phyloP scores from a whole-genome alignment of 2,329 filamentous ascomycete species.

The Pseudogymnoascus sp. region DNA sequence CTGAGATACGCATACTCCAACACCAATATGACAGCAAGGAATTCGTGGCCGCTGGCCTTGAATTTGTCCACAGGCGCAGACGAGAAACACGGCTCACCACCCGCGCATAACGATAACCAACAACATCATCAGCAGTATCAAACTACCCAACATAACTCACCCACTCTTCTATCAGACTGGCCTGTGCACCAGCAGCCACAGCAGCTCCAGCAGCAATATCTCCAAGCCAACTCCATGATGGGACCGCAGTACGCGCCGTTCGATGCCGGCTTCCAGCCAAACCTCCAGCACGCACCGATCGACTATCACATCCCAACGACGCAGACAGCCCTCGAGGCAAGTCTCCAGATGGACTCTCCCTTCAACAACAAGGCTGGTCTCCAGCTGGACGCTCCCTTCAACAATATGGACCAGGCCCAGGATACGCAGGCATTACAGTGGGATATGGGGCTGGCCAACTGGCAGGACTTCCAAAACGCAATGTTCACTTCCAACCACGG shows the following conservation, averaged over 20 bases:
- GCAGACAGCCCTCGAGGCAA: slow-evolving; percentile 53
- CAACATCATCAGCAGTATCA: slow-evolving; percentile 26
- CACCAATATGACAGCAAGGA: slow-evolving; percentile 31
- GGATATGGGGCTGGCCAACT: slow-evolving; percentile 60
- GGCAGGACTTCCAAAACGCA: slow-evolving; percentile 70
- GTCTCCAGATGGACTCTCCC: slow-evolving; percentile 50
- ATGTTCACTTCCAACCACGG: slow-evolving; percentile 43
- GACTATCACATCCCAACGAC: slow-evolving; percentile 39
- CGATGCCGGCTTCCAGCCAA: slow-evolving; percentile 24
- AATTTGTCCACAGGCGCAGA: slow-evolving; percentile 27
- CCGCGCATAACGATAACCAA: slow-evolving; percentile 36
- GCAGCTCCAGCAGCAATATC: slow-evolving; percentile 25
- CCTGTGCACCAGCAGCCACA: slow-evolving; percentile 36
- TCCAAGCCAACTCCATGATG: slow-evolving; percentile 27
- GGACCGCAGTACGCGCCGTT: slow-evolving; percentile 26
- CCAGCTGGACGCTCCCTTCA: slow-evolving; percentile 55
- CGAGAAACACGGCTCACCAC: slow-evolving; percentile 24
- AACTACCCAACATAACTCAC: slow-evolving; percentile 39
- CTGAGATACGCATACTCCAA: slow-evolving; percentile 43
- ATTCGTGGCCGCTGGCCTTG: slow-evolving; percentile 27
- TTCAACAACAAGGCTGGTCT: slow-evolving; percentile 43
- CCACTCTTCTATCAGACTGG: slow-evolving; percentile 49
- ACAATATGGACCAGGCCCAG: slow-evolving; percentile 44
- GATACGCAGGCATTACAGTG: slow-evolving; percentile 48
- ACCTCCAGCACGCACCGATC: slow-evolving; percentile 26